Conservation (phyloP, 257 asterid genomes). For the Nemophila menziesii region DNA sequence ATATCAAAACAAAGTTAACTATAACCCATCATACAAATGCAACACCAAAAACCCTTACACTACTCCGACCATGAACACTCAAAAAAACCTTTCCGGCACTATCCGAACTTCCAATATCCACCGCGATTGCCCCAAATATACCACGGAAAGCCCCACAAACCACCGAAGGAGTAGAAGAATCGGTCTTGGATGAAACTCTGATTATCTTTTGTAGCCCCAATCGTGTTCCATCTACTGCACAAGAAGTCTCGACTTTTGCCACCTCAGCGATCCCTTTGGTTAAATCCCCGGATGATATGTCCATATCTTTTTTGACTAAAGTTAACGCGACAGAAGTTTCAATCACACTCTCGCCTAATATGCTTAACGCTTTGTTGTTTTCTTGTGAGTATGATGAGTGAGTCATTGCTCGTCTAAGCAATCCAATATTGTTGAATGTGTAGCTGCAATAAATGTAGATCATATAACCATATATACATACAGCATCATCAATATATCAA, state of each 20-base stretch:
- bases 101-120: constrained; percentile 47
- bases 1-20: background rate
- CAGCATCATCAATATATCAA: too few species aligned
- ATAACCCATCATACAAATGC: background rate
- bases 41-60: constrained; percentile 8
- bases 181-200: constrained; percentile 53
- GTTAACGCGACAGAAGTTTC: constrained; percentile 32
- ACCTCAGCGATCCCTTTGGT: constrained; percentile 25
- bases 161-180: constrained; percentile 44
- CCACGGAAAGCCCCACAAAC: constrained; percentile 77
- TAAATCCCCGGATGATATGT: constrained; percentile 45
- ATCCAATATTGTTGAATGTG: constrained; percentile 36
- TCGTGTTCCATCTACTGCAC: constrained; percentile 39
- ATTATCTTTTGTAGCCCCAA: constrained; percentile 51
- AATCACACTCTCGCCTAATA: constrained; percentile 44
- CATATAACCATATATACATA: background rate
- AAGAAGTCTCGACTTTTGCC: constrained; percentile 42
- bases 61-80: constrained; percentile 19
- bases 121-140: constrained; percentile 56
- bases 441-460: constrained; percentile 27
- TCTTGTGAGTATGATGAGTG: constrained; percentile 72
- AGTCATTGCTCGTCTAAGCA: constrained; percentile 59
- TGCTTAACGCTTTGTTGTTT: constrained; percentile 64
- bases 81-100: constrained; percentile 30
- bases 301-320: constrained; percentile 29